A percentile compares a stretch with the other conserved stretches of the same genome.
Evolutionary conservation across 2,329 filamentous ascomycete species (phyloP).

Genomic region (Penicillium brevicompactum): DNA sequence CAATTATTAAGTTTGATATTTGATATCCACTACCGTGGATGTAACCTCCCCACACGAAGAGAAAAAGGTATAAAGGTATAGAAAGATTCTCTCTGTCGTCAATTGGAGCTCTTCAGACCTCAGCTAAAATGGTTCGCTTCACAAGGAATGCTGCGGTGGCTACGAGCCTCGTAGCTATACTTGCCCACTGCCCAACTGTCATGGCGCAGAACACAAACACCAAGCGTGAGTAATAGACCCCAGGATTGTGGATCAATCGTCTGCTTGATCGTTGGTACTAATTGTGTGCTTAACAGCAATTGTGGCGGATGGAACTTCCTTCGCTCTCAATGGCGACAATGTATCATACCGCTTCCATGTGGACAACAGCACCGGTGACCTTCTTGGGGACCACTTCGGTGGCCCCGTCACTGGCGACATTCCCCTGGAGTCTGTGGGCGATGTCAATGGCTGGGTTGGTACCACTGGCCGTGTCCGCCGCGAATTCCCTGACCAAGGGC

Average conservation of each 20-base stretch:
- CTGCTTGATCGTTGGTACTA: background rate
- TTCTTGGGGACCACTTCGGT: constrained; percentile 65
- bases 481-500: constrained; percentile 66
- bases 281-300: constrained; percentile 44
- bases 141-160: background rate
- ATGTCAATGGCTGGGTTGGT: constrained; percentile 56
- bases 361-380: constrained; percentile 57
- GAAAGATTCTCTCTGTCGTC: too few relatives aligned
- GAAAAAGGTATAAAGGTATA: too few relatives aligned
- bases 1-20: background rate
- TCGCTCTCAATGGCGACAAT: constrained; percentile 58
- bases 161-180: background rate
- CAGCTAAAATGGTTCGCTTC: constrained; percentile 6
- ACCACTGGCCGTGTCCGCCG: constrained; percentile 55
- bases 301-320: constrained; percentile 57
- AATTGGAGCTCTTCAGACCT: background rate
- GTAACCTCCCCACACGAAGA: background rate
- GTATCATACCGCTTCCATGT: constrained; percentile 68
- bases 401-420: constrained; percentile 57
- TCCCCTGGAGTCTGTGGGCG: constrained; percentile 40
- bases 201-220: constrained; percentile 1
- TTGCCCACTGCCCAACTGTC: background rate
- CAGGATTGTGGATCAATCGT: too few relatives aligned
- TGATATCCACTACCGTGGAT: background rate
- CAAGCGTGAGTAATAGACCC: background rate